Evolutionary conservation across 805 yeast species (phyloP).

Genomic region (Kuraishia borneana): DNA sequence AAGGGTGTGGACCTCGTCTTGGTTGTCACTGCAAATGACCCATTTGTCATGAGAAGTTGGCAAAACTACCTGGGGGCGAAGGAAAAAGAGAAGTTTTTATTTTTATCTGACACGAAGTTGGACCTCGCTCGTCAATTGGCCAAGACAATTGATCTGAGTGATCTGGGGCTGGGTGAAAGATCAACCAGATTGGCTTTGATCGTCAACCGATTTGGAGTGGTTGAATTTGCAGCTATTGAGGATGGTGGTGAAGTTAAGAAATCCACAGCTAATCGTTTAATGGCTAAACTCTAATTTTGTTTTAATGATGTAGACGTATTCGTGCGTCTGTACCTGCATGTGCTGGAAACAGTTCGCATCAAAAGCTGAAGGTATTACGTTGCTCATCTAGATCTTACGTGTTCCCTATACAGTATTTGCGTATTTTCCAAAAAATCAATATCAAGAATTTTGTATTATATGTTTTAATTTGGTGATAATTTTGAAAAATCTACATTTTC

Average conservation of each 20-base stretch:
- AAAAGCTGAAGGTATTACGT: too few relatives aligned
- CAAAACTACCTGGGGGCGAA: slow-evolving; percentile 31
- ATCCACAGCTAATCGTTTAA: slow-evolving; percentile 13
- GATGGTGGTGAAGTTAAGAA: slow-evolving; percentile 16
- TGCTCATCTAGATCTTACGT: too few relatives aligned
- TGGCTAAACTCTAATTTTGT: slow-evolving; percentile 11
- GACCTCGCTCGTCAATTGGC: slow-evolving; percentile 49
- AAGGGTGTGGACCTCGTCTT: slow-evolving; percentile 56
- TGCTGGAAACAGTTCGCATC: too few relatives aligned
- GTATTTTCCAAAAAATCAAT: too few relatives aligned
- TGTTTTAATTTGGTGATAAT: too few relatives aligned
- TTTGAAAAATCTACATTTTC: too few relatives aligned
- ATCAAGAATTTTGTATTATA: too few relatives aligned
- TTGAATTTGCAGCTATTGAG: slow-evolving; percentile 18
- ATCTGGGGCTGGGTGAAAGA: slow-evolving; percentile 44
- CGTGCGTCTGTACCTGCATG: too few relatives aligned
- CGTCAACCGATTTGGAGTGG: slow-evolving; percentile 34
- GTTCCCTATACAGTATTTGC: too few relatives aligned
- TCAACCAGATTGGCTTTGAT: slow-evolving; percentile 59
- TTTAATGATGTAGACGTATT: too few relatives aligned
- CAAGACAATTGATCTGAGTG: slow-evolving; percentile 40
- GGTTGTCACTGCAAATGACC: slow-evolving; percentile 20
- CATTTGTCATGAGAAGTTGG: slow-evolving; percentile 57
- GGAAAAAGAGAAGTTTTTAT: slow-evolving; percentile 29
- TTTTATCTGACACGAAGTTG: slow-evolving; percentile 56